phyloP scores from a whole-genome alignment of 306 rosid species.

The Pyrus bretschneideri region DNA sequence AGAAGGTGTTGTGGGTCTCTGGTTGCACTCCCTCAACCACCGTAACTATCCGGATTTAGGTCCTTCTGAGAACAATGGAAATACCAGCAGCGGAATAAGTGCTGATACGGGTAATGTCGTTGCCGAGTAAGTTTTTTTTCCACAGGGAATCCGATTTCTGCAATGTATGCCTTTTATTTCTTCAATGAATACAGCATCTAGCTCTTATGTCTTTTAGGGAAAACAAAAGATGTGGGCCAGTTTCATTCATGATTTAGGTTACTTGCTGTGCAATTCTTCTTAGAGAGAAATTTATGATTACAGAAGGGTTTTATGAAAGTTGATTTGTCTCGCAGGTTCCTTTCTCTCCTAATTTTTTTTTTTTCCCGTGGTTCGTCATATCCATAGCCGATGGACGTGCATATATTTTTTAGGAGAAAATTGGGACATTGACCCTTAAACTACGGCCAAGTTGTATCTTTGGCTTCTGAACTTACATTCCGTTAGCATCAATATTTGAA shows the following conservation, averaged over 20 bases:
- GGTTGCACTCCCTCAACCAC: constrained; percentile 92
- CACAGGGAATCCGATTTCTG: constrained; percentile 5
- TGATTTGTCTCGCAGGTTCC: not conserved
- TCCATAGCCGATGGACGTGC: too few species aligned
- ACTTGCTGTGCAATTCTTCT: not conserved
- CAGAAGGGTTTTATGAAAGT: not conserved
- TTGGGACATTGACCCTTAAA: too few species aligned
- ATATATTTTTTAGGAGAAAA: too few species aligned
- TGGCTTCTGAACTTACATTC: too few species aligned
- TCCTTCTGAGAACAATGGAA: constrained; percentile 21
- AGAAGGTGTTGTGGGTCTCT: constrained; percentile 79
- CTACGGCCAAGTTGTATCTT: too few species aligned
- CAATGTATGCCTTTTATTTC: constrained; percentile 9
- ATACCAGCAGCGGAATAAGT: constrained; percentile 2
- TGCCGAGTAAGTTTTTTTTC: constrained; percentile 17
- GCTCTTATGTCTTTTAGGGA: not conserved
- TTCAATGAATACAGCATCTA: not conserved
- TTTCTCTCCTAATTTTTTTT: not conserved
- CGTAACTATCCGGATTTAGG: constrained; percentile 75
- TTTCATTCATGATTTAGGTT: not conserved
- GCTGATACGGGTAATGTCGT: constrained; percentile 17
- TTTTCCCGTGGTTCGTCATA: too few species aligned
- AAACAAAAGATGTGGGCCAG: not conserved
- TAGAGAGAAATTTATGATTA: not conserved
- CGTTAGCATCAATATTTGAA: too few species aligned